phyloP scores from a whole-genome alignment of 2,329 filamentous ascomycete genomes.

The Mycogone perniciosa region DNA sequence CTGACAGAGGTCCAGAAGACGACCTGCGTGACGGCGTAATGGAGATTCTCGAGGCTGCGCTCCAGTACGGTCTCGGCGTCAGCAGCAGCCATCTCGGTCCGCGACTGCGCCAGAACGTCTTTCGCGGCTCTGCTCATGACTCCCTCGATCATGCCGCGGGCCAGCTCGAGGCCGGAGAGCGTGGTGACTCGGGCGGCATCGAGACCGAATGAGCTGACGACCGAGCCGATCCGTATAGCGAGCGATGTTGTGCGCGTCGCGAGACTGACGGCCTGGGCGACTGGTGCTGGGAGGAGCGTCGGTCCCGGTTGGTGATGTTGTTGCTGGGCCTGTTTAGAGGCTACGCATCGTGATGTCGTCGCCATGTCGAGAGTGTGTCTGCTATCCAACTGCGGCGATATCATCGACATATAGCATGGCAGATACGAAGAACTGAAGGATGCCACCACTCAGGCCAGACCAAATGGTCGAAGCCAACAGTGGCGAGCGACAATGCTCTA shows the following conservation, averaged over 20 bases:
- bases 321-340: neutral
- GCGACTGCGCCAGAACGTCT: conserved; percentile 40
- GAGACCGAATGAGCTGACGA: conserved; percentile 46
- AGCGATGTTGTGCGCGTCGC: conserved; percentile 55
- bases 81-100: conserved; percentile 40
- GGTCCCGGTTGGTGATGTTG: conserved; percentile 13
- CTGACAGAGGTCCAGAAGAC: conserved; percentile 57
- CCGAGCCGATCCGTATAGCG: conserved; percentile 46
- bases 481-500: neutral
- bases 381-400: neutral
- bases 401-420: neutral
- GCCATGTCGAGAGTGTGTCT: neutral
- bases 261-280: conserved; percentile 55
- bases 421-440: neutral
- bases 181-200: conserved; percentile 50
- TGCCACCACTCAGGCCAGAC: too few relatives aligned
- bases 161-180: conserved; percentile 51
- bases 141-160: conserved; percentile 48
- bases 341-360: neutral
- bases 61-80: conserved; percentile 54
- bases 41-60: conserved; percentile 48
- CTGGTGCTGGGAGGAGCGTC: conserved; percentile 50
- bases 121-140: conserved; percentile 47
- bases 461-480: neutral
- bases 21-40: conserved; percentile 50